A percentile compares a stretch with the other conserved stretches of the same genome.
These are phyloP conservation scores for Boletus huronensis DNA, from an alignment of 768 basidiomycete species.

Conservation along the genomic window DNA sequence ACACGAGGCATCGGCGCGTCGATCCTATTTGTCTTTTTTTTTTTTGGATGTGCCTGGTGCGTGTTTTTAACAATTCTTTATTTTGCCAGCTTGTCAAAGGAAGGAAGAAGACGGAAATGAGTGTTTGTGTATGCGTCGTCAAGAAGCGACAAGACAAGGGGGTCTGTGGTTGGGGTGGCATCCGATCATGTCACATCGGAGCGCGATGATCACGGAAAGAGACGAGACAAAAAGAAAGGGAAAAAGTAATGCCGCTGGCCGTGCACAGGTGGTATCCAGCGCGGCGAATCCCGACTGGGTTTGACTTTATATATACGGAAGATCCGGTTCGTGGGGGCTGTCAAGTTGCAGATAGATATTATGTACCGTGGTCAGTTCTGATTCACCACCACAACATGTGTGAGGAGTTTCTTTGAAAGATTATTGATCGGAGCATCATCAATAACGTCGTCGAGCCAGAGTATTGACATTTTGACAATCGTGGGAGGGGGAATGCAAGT, in stretches of 20 bases:
- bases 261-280: neutral
- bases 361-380: neutral
- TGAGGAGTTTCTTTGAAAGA: neutral
- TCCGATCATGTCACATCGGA: neutral
- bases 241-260: neutral
- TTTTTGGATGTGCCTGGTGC: neutral
- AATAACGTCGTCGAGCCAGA: neutral
- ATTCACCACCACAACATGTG: neutral
- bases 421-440: neutral
- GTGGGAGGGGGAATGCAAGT: neutral
- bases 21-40: neutral
- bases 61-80: neutral
- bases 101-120: neutral
- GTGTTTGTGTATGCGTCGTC: constrained; percentile 1
- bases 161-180: constrained; percentile 2
- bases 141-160: neutral
- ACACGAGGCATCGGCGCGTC: neutral
- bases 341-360: too few species aligned
- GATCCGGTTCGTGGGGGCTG: neutral
- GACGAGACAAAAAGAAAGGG: neutral
- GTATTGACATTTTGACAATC: neutral
- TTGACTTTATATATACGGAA: neutral
- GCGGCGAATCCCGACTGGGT: neutral
- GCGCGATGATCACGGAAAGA: constrained; percentile 5
- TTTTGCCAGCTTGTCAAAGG: neutral